Conservation (phyloP, 2,329 filamentous ascomycete species). For the Aspergillus aculeatus region DNA sequence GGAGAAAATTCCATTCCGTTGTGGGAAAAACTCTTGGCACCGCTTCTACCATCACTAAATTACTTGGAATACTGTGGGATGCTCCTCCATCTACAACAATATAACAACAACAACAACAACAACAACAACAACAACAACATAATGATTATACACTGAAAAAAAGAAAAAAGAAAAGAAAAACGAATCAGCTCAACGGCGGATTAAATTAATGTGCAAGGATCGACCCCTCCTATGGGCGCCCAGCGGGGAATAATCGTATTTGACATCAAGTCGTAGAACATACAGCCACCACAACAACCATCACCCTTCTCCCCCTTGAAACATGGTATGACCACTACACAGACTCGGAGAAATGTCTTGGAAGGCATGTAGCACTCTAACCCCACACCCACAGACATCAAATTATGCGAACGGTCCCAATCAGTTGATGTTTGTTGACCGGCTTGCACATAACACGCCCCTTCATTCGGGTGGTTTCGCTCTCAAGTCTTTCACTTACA, state of each 20-base stretch:
- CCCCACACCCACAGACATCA: no score
- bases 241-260: slow-evolving; percentile 7
- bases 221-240: neutral
- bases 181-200: neutral
- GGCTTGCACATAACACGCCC: neutral
- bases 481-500: slow-evolving; percentile 44
- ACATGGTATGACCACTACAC: neutral
- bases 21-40: slow-evolving; percentile 43
- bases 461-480: neutral
- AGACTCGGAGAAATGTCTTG: neutral
- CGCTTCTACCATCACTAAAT: slow-evolving; percentile 1
- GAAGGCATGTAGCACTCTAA: no score
- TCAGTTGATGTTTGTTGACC: neutral
- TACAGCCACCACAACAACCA: neutral
- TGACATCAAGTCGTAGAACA: slow-evolving; percentile 9
- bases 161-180: neutral
- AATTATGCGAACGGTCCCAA: neutral
- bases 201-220: neutral
- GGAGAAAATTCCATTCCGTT: slow-evolving; percentile 45
- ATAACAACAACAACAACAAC: no score
- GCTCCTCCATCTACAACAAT: neutral
- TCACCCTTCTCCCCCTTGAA: neutral
- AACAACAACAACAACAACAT: no score
- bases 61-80: neutral
- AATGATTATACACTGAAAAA: neutral